Base-by-base conservation (phyloP, 441 rosid species). In the Gossypium laxum region DNA sequence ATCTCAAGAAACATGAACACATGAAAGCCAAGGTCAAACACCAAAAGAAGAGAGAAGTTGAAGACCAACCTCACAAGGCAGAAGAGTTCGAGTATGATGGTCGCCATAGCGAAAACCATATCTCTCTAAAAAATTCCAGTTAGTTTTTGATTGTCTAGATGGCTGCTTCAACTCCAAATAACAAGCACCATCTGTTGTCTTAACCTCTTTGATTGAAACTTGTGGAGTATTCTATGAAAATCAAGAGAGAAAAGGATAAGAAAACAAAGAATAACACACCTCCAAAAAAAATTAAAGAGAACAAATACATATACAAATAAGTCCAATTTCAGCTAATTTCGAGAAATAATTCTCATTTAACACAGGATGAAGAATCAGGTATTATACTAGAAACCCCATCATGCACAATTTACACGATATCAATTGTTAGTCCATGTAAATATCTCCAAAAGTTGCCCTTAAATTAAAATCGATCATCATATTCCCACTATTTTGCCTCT, bases 21-120 rank as follows among this genome's bases (percentile, higher is more conserved):
- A 32, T 6, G 21, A 21, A 48, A 3, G 5, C 73, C n/a, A 28
- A 50, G 28, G 34, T 51, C n/a, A 60, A 51, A 68, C 28, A 61
- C 17, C 28, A 45, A 57, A 69, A 34, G 48, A 74, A 22, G 63
- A 61, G 76, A 32, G 58, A 57, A 76, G 52, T 54, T 76, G 79
- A 83, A 45, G 69, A 75, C 75, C 75, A 82, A 95, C 99, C 99
- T 95, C 99, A 71, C 85, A 85, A 41, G 99, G 91, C 70, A 95
- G 97, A 79, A 95, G 81, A 30, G 90, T 70, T 43, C 99, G 84
- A 4, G 70, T 81, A 48, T 66, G 74, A 55, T 66, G 70, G 18
- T 81, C 82, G 62, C 98, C 96, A 70, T 92, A 92, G 76, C 85
- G 89, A 70, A 87, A 92, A 73, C 99, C 99, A 70, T 89, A 95